Evolutionary conservation across 148 eudicot genomes (phyloP).

Genomic region (Chenopodium suecicum): DNA sequence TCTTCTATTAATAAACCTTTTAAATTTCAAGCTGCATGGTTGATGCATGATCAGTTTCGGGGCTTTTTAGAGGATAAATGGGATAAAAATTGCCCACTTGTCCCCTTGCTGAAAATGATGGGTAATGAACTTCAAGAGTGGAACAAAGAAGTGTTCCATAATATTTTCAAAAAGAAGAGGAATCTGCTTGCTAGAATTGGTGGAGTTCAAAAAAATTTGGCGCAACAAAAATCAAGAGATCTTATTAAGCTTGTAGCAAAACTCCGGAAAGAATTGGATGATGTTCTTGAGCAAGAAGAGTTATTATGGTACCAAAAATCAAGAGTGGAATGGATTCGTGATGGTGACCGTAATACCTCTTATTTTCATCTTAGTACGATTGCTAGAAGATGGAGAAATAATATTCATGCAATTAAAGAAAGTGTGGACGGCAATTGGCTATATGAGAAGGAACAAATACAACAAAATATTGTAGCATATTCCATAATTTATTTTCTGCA

Average conservation of each 20-base stretch:
- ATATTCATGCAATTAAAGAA: no score
- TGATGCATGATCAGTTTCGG: background rate
- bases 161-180: no score
- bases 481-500: no score
- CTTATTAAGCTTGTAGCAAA: background rate
- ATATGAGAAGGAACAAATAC: no score
- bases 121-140: background rate
- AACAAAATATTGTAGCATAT: no score
- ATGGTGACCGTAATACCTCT: no score
- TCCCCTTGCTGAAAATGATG: accelerated
- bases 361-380: no score
- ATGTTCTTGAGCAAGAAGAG: background rate
- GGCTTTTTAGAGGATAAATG: background rate
- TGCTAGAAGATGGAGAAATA: no score
- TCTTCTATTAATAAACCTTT: background rate
- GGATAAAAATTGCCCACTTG: background rate
- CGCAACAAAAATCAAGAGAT: background rate
- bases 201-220: background rate
- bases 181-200: background rate
- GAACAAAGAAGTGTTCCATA: no score
- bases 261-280: no score
- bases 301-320: background rate
- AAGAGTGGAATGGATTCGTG: background rate
- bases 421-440: no score
- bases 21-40: background rate